phyloP scores from a whole-genome alignment of 441 rosid species.

The Pelargonium myrrhifolium region DNA sequence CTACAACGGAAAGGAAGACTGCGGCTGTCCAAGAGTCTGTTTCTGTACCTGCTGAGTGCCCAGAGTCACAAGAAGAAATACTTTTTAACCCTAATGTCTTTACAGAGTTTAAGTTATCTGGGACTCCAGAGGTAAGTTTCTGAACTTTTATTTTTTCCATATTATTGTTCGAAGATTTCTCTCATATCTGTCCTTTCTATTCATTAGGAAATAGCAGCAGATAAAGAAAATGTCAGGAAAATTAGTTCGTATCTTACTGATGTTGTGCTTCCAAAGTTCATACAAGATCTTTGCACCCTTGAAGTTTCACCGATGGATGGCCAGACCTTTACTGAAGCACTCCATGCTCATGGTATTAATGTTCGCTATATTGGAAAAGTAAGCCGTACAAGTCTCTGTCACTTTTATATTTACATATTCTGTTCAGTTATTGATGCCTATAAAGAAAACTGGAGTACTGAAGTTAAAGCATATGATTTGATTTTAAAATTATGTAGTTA shows the following conservation, averaged over 20 bases:
- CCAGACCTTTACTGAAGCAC: slow-evolving; percentile 94
- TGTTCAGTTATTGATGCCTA: background rate
- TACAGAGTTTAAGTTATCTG: slow-evolving; percentile 87
- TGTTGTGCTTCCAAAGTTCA: slow-evolving; percentile 84
- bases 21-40: slow-evolving; percentile 31
- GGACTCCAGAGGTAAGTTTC: slow-evolving; percentile 62
- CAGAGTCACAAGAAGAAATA: slow-evolving; percentile 49
- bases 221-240: slow-evolving; percentile 89
- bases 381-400: slow-evolving; percentile 20
- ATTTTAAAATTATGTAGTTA: background rate
- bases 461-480: background rate
- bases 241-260: slow-evolving; percentile 71
- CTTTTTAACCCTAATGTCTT: slow-evolving; percentile 91
- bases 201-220: slow-evolving; percentile 66
- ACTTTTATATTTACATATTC: background rate
- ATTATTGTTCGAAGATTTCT: slow-evolving; percentile 6
- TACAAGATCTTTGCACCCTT: slow-evolving; percentile 87
- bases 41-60: slow-evolving; percentile 33
- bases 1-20: slow-evolving; percentile 24
- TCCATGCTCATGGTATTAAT: slow-evolving; percentile 97
- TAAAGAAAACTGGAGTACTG: background rate
- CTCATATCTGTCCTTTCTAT: slow-evolving; percentile 8
- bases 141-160: background rate
- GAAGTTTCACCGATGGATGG: slow-evolving; percentile 99
- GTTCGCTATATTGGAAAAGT: slow-evolving; percentile 94